Evolutionary conservation across 345 rosid genomes (phyloP).

Genomic region (Hypericum androsaemum): DNA sequence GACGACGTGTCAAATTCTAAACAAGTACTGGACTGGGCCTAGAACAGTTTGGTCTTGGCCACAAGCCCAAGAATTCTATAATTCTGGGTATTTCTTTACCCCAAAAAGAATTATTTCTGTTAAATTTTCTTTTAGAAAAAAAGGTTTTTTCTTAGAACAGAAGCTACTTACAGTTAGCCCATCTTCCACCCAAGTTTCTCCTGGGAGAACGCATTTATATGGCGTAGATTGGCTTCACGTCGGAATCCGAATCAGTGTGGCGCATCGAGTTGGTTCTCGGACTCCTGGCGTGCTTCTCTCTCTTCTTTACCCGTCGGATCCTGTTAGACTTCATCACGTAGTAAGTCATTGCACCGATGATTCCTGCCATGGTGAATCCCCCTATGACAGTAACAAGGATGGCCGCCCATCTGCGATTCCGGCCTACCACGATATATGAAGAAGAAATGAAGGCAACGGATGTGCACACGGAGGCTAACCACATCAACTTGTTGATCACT

Average conservation of each 20-base stretch:
- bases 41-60: too few relatives aligned
- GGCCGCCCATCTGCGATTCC: conserved; percentile 64
- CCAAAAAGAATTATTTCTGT: too few relatives aligned
- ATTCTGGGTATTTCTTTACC: too few relatives aligned
- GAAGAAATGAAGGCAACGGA: conserved; percentile 67
- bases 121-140: too few relatives aligned
- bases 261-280: conserved; percentile 19
- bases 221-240: conserved; percentile 66
- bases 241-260: conserved; percentile 51
- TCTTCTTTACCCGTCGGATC: conserved; percentile 44
- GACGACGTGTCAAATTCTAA: too few relatives aligned
- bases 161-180: too few relatives aligned
- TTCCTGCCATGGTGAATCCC: conserved; percentile 56
- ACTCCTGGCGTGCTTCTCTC: conserved; percentile 31
- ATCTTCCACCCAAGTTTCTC: too few relatives aligned
- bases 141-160: too few relatives aligned
- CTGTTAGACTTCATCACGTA: conserved; percentile 60
- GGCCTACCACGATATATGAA: conserved; percentile 76
- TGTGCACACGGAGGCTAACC: conserved; percentile 91
- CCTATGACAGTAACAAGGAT: conserved; percentile 64
- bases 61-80: too few relatives aligned
- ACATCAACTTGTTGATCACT: conserved; percentile 85
- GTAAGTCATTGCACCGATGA: conserved; percentile 66
- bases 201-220: conserved; percentile 24
- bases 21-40: too few relatives aligned